Evolutionary conservation across 1,284 basidiomycete species (phyloP).

Genomic region (Cutaneotrichosporon sp.): DNA sequence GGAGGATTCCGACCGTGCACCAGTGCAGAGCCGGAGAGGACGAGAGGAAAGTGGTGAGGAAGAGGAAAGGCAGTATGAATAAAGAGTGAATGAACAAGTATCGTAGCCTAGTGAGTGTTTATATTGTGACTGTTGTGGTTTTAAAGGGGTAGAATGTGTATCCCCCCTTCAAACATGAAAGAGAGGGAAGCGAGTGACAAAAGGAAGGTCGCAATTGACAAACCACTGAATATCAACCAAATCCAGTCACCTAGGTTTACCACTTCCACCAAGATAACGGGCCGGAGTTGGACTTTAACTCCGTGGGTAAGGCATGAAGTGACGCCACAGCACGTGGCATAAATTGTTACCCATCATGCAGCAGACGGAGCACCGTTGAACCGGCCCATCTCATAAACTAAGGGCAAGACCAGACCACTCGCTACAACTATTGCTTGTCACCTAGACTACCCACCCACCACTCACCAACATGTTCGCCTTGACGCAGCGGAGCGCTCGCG

Average conservation of each 20-base stretch:
- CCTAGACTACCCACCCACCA: background rate
- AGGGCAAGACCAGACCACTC: too few species aligned
- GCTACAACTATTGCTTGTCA: background rate
- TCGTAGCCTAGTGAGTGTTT: background rate
- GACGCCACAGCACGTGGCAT: constrained; percentile 3
- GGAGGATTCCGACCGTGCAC: background rate
- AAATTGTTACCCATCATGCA: background rate
- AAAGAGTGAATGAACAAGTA: background rate
- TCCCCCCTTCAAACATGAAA: too few species aligned
- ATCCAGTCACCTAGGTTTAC: too few species aligned
- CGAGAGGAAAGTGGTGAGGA: background rate
- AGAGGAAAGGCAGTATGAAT: background rate
- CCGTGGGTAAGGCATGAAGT: background rate
- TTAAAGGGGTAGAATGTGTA: too few species aligned
- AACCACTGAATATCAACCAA: too few species aligned
- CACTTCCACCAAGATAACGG: background rate
- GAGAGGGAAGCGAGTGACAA: too few species aligned
- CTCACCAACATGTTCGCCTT: background rate
- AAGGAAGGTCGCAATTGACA: too few species aligned
- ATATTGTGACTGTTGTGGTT: too few species aligned
- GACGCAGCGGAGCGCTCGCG: background rate
- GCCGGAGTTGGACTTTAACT: background rate
- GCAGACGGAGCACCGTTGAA: too few species aligned
- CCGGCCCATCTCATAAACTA: too few species aligned
- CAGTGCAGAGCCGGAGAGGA: background rate